These are phyloP conservation scores for Aspergillus neotritici DNA, from an alignment of 2,329 filamentous ascomycete species.

Conservation along the genomic window DNA sequence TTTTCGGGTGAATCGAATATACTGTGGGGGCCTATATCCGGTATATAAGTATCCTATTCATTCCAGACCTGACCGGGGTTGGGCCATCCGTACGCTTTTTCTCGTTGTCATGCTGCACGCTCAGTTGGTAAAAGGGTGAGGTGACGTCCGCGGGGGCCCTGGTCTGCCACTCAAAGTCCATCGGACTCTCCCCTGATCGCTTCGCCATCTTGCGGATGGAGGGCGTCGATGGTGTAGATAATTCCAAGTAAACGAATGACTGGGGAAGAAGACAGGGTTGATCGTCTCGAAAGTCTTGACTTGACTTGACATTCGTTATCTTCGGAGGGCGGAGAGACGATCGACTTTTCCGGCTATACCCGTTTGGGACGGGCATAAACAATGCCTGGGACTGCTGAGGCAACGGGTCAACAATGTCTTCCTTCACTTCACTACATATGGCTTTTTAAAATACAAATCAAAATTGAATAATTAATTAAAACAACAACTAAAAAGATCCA, in stretches of 20 bases:
- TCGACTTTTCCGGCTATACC: too few relatives aligned
- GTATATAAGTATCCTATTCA: neutral
- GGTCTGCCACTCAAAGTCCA: slow-evolving; percentile 49
- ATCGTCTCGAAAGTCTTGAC: neutral
- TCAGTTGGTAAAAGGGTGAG: slow-evolving; percentile 46
- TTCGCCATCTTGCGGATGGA: slow-evolving; percentile 28
- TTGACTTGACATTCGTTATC: too few relatives aligned
- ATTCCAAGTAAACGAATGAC: neutral
- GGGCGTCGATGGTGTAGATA: slow-evolving; percentile 16
- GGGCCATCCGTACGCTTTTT: slow-evolving; percentile 39
- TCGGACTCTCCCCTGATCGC: slow-evolving; percentile 42
- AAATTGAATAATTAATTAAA: too few relatives aligned
- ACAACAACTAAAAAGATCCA: too few relatives aligned
- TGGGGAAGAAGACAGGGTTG: neutral
- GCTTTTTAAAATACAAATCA: too few relatives aligned
- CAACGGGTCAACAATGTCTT: too few relatives aligned
- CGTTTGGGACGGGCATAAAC: too few relatives aligned
- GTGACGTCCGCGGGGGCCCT: slow-evolving; percentile 40
- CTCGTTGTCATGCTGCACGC: slow-evolving; percentile 35
- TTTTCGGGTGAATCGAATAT: slow-evolving; percentile 47
- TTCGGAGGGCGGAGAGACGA: too few relatives aligned
- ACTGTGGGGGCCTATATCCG: slow-evolving; percentile 33
- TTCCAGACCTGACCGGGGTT: neutral
- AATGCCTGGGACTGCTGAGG: too few relatives aligned
- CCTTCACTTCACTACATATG: too few relatives aligned